Percentiles rank a stretch among this genome's conserved stretches.
These are phyloP conservation scores for Eleusine coracana DNA, from an alignment of 176 grass and related monocot genomes.

Conservation along the genomic window DNA sequence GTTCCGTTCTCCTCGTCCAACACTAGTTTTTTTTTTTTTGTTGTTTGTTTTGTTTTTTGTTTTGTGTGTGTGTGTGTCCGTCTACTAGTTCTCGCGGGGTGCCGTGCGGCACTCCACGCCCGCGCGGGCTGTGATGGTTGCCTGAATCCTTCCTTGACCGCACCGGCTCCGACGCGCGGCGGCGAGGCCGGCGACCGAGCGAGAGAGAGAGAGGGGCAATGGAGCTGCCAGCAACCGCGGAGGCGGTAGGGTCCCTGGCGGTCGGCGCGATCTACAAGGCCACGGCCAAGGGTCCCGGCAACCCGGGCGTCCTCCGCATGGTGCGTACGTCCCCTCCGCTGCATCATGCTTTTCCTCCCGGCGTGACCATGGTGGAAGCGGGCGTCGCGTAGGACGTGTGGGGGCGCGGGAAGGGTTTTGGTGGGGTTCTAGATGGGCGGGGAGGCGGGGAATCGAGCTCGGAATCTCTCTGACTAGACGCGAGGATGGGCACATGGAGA, in stretches of 20 bases:
- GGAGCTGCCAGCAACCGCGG: background rate
- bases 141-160: background rate
- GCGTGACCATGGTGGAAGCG: background rate
- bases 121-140: background rate
- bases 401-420: background rate
- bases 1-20: background rate
- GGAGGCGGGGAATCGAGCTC: background rate
- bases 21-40: no score
- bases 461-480: no score
- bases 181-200: background rate
- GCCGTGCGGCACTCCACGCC: no score
- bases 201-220: background rate
- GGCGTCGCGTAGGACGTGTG: background rate
- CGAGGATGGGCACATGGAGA: no score
- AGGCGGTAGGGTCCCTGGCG: constrained; percentile 47
- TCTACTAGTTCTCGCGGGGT: no score
- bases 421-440: background rate
- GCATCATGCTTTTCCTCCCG: background rate
- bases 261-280: constrained; percentile 77
- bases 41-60: no score
- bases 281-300: constrained; percentile 66
- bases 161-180: background rate
- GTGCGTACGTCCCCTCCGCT: constrained; percentile 35
- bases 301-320: constrained; percentile 82
- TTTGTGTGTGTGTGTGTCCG: no score